Evolutionary conservation across 306 rosid genomes (phyloP), one percentile per base, ranked within the genome.

Genomic region (Fagus crenata): DNA sequence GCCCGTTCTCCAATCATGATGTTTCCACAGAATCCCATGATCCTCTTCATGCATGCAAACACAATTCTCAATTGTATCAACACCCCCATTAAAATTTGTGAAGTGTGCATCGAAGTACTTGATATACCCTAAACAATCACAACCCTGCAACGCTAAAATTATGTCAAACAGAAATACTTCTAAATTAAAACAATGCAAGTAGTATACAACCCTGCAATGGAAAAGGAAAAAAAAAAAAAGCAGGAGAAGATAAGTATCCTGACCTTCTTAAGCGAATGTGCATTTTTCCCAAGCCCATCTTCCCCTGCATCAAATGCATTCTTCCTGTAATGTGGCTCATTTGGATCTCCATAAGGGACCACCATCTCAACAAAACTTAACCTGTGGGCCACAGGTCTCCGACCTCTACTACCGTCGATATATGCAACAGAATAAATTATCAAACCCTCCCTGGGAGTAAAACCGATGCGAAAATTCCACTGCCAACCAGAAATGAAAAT

Each of bases 231-330:
- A 59, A 4, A 4, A 56, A 31, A 36, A 3, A 6, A 56, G 14
- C 43, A 33, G 59, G 5, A 67, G 43, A 8, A 46, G 60, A 65
- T 35, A 59, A 3, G 64, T 79, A 32, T 77, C 74, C 71, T 7
- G 42, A 91, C 96, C 92, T 89, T 91, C 84, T 91, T 91, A 69
- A 91, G 93, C 49, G 96, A 91, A 80, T 91, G 96, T 40, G 96
- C 90, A 83, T 91, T 91, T 83, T 91, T 87, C 22, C 96, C 96
- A 51, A 89, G 73, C 65, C 96, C 96, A 80, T 91, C 96, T 85
- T 91, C 96, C 49, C 96, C 96, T 0, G 93, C 96, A 86, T 91
- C 96, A 83, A 91, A 91, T 69, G 96, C 96, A 81, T 89, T 91
- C 80, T 91, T 91, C 82, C 96, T 86, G 76, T 89, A 89, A 79